Percentiles rank a stretch among this genome's conserved stretches.
These are phyloP conservation scores for Calonectria pseudoreteaudii DNA, from an alignment of 2,329 filamentous ascomycete genomes.

Conservation along the genomic window DNA sequence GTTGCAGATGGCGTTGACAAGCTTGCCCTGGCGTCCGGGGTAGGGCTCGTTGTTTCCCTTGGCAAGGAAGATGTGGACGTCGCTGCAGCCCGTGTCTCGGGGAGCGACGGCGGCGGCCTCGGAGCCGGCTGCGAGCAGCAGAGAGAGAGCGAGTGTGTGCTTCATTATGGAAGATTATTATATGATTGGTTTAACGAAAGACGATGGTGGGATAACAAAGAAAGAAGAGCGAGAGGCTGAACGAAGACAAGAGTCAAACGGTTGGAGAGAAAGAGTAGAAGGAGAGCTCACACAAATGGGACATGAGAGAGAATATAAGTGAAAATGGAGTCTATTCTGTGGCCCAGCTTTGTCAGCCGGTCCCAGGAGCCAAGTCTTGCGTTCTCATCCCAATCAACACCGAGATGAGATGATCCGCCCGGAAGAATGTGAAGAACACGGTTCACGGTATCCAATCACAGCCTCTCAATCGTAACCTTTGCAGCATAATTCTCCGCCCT, in stretches of 20 bases:
- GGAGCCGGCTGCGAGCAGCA: slow-evolving; percentile 21
- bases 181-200: background rate
- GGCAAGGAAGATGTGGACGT: slow-evolving; percentile 46
- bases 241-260: background rate
- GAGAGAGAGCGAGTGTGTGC: background rate
- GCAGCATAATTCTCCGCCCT: background rate
- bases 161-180: slow-evolving; percentile 16
- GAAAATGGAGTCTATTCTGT: background rate
- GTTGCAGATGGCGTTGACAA: slow-evolving; percentile 43
- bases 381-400: background rate
- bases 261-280: background rate
- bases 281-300: background rate
- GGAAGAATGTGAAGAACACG: background rate
- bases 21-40: slow-evolving; percentile 44
- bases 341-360: background rate
- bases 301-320: background rate
- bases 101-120: background rate
- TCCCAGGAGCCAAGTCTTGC: background rate
- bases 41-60: slow-evolving; percentile 47
- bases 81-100: slow-evolving; percentile 35
- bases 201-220: background rate
- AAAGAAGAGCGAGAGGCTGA: background rate
- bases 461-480: background rate
- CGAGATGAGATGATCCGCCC: background rate
- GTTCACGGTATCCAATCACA: background rate